Percentiles rank a stretch among this genome's conserved stretches.
phyloP scores from a whole-genome alignment of 2,329 filamentous ascomycete genomes.

The Lasiodiplodia hormozganensis region DNA sequence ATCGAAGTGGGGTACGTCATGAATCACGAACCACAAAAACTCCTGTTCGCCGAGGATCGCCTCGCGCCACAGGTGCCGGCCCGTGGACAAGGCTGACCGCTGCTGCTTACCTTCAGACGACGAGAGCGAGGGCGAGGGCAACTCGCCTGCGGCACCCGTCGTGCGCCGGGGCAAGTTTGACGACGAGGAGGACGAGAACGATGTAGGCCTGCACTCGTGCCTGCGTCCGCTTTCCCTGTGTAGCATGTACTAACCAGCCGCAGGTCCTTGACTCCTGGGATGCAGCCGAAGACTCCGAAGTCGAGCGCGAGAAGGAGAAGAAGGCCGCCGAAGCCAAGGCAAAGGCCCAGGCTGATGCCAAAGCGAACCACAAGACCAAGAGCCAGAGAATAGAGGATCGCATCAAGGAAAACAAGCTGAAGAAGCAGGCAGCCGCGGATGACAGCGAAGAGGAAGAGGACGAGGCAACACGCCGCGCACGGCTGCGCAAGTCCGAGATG shows the following conservation, averaged over 20 bases:
- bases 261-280: conserved; percentile 97
- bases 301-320: conserved; percentile 91
- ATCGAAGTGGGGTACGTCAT: conserved; percentile 52
- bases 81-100: conserved; percentile 30
- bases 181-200: conserved; percentile 85
- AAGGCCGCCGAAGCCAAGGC: conserved; percentile 86
- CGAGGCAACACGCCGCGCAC: conserved; percentile 74
- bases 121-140: conserved; percentile 65
- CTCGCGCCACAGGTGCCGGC: conserved; percentile 3
- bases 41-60: conserved; percentile 8
- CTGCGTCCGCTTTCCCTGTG: conserved; percentile 28
- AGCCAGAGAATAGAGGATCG: conserved; percentile 83
- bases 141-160: conserved; percentile 56
- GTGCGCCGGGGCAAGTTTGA: conserved; percentile 76
- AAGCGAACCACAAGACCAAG: conserved; percentile 90
- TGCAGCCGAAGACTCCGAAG: conserved; percentile 94
- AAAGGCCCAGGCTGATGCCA: conserved; percentile 86
- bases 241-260: neutral
- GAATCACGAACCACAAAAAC: conserved; percentile 33
- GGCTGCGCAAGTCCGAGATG: conserved; percentile 80
- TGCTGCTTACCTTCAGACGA: conserved; percentile 39
- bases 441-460: conserved; percentile 70
- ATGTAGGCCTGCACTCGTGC: conserved; percentile 61
- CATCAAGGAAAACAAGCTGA: conserved; percentile 65
- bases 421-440: conserved; percentile 61